Evolutionary conservation across 2,329 filamentous ascomycete species (phyloP), one percentile per base, ranked within the genome.

Genomic region (Sarocladiaceae sp.): DNA sequence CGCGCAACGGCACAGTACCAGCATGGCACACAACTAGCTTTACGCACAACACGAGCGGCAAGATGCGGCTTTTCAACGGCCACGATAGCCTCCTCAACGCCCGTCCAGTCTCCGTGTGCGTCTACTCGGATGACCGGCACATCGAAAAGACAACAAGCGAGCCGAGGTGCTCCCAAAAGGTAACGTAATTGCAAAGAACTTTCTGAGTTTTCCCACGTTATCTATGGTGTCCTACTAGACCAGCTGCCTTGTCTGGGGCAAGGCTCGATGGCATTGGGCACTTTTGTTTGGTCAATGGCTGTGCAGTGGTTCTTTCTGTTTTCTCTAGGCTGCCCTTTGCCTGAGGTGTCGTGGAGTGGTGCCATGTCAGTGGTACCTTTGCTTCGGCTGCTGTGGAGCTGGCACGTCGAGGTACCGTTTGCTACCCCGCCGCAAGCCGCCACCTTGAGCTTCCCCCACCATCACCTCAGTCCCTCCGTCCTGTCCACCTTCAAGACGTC

Each of bases 381-480:
- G 44, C 44, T 31, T 17, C 13, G 15, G 44, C 26, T 7, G 8
- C 7, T 18, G 44, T 20, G 44, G 44, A 48, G 26, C 26, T 18
- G 44, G 23, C 25, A 26, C 18, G 15, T 33, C n/a, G 44, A 31
- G 26, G 44, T 48, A 48, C 28, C 44, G 8, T 15, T 33, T 31
- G n/a, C 28, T 48, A 48, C 44, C 44, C 44, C 44, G 44, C 44
- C 23, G 44, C 44, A 17, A 48, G 26, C 44, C 44, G 26, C 26
- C 5, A 28, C 40, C n/a, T 17, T 17, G 6, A 18, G 44, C 44
- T 22, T 33, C n/a, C 44, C 26, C 28, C 44, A 48, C 25, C 25
- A 26, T 40, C 20, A 20, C 40, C n/a, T 6, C 17, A n/a, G 25
- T 12, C 40, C 11, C 28, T n/a, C 23, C 26, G 40, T 22, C 28